Evolutionary conservation across 345 rosid species (phyloP).

Genomic region (Camelina neglecta): DNA sequence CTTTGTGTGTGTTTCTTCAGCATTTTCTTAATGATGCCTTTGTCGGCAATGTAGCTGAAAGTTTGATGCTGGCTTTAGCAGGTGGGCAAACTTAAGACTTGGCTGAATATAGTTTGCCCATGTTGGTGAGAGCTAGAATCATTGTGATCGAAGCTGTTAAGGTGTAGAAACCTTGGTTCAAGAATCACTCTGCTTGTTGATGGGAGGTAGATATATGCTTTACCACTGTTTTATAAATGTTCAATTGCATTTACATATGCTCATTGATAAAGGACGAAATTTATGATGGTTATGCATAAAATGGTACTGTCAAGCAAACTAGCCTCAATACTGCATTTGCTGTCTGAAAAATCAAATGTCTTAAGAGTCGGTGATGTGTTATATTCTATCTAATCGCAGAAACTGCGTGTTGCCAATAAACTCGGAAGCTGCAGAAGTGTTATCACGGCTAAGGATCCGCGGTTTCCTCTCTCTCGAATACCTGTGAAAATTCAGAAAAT

Average conservation of each 20-base stretch:
- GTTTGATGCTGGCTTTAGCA: conserved; percentile 30
- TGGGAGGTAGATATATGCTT: background rate
- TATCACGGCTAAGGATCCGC: too few relatives aligned
- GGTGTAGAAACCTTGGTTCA: conserved; percentile 5
- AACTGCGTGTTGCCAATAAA: too few relatives aligned
- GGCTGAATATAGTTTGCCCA: background rate
- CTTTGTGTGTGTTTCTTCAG: conserved; percentile 24
- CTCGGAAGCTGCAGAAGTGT: too few relatives aligned
- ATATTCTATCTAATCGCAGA: too few relatives aligned
- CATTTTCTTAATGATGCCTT: conserved; percentile 4
- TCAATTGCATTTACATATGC: background rate
- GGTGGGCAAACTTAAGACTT: conserved; percentile 12
- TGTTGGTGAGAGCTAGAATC: conserved; percentile 26
- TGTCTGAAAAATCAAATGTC: too few relatives aligned
- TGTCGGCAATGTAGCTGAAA: conserved; percentile 12
- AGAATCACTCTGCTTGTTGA: conserved; percentile 20
- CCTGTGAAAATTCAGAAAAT: too few relatives aligned
- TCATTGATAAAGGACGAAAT: conserved; percentile 1
- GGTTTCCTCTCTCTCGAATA: too few relatives aligned
- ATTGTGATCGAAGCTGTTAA: conserved; percentile 1
- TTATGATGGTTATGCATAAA: background rate
- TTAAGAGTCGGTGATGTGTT: too few relatives aligned
- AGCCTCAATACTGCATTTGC: too few relatives aligned
- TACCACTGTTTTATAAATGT: background rate
- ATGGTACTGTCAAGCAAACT: too few relatives aligned